These are phyloP conservation scores for Psidium friedrichsthalianum DNA, from an alignment of 345 rosid genomes.

Conservation along the genomic window DNA sequence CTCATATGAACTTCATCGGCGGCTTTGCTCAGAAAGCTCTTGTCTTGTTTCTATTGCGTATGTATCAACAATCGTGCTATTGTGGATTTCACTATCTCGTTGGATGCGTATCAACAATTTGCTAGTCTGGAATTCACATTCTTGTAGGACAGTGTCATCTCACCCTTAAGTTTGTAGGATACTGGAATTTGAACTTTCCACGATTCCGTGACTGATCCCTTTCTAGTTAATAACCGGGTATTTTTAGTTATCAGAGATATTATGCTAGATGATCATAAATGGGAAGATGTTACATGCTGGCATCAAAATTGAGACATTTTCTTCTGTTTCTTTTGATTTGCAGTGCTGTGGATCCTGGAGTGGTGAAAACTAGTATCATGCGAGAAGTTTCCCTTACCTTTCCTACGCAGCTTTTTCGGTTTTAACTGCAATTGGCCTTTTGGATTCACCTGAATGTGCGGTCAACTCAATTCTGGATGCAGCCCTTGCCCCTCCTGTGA, in stretches of 20 bases:
- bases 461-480: slow-evolving; percentile 65
- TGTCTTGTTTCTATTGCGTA: slow-evolving; percentile 63
- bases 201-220: no score
- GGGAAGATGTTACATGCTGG: no score
- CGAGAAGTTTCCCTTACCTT: slow-evolving; percentile 61
- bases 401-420: slow-evolving; percentile 27
- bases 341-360: slow-evolving; percentile 93
- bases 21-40: slow-evolving; percentile 34
- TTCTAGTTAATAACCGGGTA: no score
- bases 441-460: slow-evolving; percentile 53
- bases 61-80: slow-evolving; percentile 1
- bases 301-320: background rate
- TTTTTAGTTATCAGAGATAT: no score
- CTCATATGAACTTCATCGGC: slow-evolving; percentile 69
- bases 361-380: slow-evolving; percentile 74
- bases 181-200: no score
- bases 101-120: slow-evolving; percentile 16
- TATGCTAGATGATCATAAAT: no score
- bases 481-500: slow-evolving; percentile 77
- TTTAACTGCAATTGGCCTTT: slow-evolving; percentile 42
- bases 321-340: background rate
- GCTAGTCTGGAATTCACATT: no score
- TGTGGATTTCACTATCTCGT: background rate
- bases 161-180: no score
- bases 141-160: no score